Conservation (phyloP, 805 yeast genomes). For the Candida krabiensis region DNA sequence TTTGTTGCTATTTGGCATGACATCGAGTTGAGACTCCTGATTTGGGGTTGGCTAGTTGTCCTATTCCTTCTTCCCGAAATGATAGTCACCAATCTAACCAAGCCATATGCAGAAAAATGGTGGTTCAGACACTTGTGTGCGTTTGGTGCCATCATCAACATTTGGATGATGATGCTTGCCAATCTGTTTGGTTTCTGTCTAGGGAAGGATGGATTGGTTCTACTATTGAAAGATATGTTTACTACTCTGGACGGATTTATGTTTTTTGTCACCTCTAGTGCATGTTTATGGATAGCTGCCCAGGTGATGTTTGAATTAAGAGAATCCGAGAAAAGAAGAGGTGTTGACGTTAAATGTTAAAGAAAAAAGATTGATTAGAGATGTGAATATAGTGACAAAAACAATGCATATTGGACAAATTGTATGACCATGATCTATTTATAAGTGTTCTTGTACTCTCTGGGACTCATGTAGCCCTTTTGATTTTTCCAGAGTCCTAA, state of each 20-base stretch:
- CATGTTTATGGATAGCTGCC: conserved; percentile 73
- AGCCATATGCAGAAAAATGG: conserved; percentile 38
- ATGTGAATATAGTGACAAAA: too few species aligned
- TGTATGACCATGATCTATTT: conserved; percentile 8
- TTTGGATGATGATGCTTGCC: conserved; percentile 98
- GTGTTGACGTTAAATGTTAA: conserved; percentile 78
- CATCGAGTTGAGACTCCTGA: conserved; percentile 75
- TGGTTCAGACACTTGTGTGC: conserved; percentile 87
- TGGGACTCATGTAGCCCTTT: conserved; percentile 63
- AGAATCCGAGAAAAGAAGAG: conserved; percentile 80
- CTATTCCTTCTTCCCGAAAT: conserved; percentile 86
- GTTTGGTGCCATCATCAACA: conserved; percentile 81
- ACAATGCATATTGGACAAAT: background rate
- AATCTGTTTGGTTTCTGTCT: conserved; percentile 93
- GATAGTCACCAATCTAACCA: conserved; percentile 48
- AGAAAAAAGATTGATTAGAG: background rate
- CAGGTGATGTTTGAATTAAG: conserved; percentile 95
- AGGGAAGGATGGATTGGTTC: conserved; percentile 80
- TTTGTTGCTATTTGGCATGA: conserved; percentile 99
- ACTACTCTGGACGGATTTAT: conserved; percentile 66
- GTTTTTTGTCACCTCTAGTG: conserved; percentile 61
- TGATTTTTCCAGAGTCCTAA: conserved; percentile 65
- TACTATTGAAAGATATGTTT: conserved; percentile 68
- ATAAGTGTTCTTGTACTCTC: conserved; percentile 64
- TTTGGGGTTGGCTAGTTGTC: conserved; percentile 97